Percentiles rank a stretch among this genome's conserved stretches.
phyloP scores from a whole-genome alignment of 148 eudicot genomes.

The Pharnaceum exiguum region DNA sequence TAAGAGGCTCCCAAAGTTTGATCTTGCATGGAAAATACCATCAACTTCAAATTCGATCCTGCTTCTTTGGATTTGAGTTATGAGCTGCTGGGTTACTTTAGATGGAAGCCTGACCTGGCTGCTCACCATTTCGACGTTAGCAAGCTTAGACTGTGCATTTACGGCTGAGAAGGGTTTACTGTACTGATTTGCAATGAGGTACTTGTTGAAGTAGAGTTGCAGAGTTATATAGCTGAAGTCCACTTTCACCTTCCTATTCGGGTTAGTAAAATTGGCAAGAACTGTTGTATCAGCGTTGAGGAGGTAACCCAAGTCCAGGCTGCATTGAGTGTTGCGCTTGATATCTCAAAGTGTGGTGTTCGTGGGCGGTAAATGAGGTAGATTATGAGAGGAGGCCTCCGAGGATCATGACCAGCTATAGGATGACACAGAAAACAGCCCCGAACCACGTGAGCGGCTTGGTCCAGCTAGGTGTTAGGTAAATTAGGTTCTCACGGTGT shows the following conservation, averaged over 20 bases:
- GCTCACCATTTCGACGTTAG: constrained; percentile 45
- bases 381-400: constrained; percentile 66
- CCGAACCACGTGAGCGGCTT: constrained; percentile 52
- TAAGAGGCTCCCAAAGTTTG: constrained; percentile 49
- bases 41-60: constrained; percentile 48
- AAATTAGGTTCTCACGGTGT: constrained; percentile 20
- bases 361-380: constrained; percentile 66
- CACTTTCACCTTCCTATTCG: constrained; percentile 58
- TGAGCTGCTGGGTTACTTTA: constrained; percentile 27
- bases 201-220: constrained; percentile 37
- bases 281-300: constrained; percentile 67
- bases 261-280: constrained; percentile 73
- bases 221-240: constrained; percentile 52
- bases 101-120: constrained; percentile 67
- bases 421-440: constrained; percentile 55
- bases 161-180: constrained; percentile 46
- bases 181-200: constrained; percentile 51
- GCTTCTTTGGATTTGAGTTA: constrained; percentile 39
- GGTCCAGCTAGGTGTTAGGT: constrained; percentile 39
- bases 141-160: constrained; percentile 30
- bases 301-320: constrained; percentile 73
- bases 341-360: constrained; percentile 58
- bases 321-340: constrained; percentile 57
- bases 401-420: constrained; percentile 64
- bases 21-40: constrained; percentile 51